Conservation (phyloP, 148 eudicot genomes). For the Rhododendron mucronatum region DNA sequence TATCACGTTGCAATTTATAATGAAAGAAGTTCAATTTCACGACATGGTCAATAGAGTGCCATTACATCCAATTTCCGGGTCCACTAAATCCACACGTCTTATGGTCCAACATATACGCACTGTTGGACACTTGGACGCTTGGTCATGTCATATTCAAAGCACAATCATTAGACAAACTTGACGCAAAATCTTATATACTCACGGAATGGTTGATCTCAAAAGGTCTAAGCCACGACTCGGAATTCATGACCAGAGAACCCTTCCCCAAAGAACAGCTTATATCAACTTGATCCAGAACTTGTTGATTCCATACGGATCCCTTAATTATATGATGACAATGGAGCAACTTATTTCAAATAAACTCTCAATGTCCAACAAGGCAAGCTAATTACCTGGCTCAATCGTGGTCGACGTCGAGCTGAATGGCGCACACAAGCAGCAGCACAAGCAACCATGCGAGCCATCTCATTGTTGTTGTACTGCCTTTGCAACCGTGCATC, state of each 20-base stretch:
- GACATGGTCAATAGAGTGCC: background rate
- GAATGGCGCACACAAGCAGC: constrained; percentile 97
- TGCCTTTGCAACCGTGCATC: constrained; percentile 52
- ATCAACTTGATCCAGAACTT: background rate
- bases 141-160: background rate
- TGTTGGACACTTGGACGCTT: background rate
- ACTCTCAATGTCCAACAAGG: background rate
- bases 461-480: constrained; percentile 65
- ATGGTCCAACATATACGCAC: background rate
- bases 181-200: background rate
- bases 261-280: background rate
- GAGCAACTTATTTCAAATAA: background rate
- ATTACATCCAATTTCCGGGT: background rate
- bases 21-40: background rate
- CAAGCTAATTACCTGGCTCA: constrained; percentile 74
- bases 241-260: background rate
- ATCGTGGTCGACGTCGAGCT: constrained; percentile 73
- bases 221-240: background rate
- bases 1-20: background rate
- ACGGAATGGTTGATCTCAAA: background rate
- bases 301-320: background rate
- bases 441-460: constrained; percentile 93
- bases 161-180: background rate
- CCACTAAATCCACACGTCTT: background rate
- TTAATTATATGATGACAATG: background rate